Conservation (phyloP, 495 filamentous ascomycete species). For the Chaetomidium leptoderma region DNA sequence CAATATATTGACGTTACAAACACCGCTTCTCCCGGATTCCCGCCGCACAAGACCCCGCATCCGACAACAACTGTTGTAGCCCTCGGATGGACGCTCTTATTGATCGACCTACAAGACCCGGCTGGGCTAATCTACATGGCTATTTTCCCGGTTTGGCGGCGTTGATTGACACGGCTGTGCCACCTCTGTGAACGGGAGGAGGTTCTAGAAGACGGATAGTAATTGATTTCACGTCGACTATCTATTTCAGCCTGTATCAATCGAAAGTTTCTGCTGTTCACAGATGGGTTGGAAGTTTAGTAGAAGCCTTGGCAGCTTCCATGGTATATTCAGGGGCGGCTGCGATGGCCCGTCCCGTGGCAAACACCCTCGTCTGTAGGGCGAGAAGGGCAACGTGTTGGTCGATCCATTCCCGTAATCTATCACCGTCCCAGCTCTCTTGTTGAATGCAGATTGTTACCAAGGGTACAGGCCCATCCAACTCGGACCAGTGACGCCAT, state of each 20-base stretch:
- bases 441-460: too few relatives aligned
- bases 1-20: not conserved
- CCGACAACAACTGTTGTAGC: not conserved
- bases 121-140: slow-evolving; percentile 1
- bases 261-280: not conserved
- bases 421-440: too few relatives aligned
- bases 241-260: not conserved
- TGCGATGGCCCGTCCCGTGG: not conserved
- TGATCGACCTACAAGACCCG: not conserved
- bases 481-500: too few relatives aligned
- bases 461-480: too few relatives aligned
- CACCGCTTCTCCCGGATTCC: not conserved
- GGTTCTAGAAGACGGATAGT: slow-evolving; percentile 1
- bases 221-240: not conserved
- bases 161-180: not conserved
- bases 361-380: too few relatives aligned
- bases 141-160: slow-evolving; percentile 6
- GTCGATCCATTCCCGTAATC: too few relatives aligned
- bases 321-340: not conserved
- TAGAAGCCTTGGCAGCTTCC: not conserved
- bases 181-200: not conserved
- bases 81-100: not conserved
- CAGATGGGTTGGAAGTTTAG: not conserved
- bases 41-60: not conserved
- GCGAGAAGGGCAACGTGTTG: too few relatives aligned